These are phyloP conservation scores for Sporothrix pseudoabietina DNA, from an alignment of 2,329 filamentous ascomycete genomes.

Conservation along the genomic window DNA sequence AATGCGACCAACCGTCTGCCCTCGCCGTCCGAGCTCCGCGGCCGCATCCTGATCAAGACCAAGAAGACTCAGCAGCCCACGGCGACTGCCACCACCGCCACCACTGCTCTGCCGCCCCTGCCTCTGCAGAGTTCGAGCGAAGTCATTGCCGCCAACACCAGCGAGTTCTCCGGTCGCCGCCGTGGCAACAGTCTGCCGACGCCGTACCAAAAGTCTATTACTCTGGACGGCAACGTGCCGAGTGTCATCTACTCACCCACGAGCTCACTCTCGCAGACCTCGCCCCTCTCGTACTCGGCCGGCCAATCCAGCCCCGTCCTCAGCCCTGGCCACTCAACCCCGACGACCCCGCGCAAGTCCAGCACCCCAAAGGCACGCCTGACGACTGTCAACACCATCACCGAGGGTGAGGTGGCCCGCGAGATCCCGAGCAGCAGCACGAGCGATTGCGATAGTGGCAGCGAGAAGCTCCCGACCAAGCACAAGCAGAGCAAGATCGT, in stretches of 20 bases:
- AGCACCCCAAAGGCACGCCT: conserved; percentile 57
- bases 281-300: conserved; percentile 39
- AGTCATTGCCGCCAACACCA: conserved; percentile 34
- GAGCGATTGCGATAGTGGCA: conserved; percentile 76
- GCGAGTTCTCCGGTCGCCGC: conserved; percentile 47
- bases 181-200: conserved; percentile 76
- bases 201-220: conserved; percentile 66
- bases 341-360: conserved; percentile 43
- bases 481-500: conserved; percentile 81
- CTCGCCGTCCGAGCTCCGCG: conserved; percentile 80
- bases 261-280: not conserved
- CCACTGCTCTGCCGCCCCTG: conserved; percentile 4
- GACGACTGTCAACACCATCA: conserved; percentile 62
- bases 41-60: conserved; percentile 89
- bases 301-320: conserved; percentile 58
- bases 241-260: conserved; percentile 21
- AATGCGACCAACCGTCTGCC: conserved; percentile 70
- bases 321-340: conserved; percentile 47
- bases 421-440: conserved; percentile 61
- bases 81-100: too few relatives aligned
- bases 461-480: conserved; percentile 58
- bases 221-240: conserved; percentile 50
- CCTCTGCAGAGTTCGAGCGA: conserved; percentile 32
- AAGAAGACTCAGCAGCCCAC: conserved; percentile 68
- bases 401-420: conserved; percentile 56